These are phyloP conservation scores for Centella asiatica DNA, from an alignment of 129 eudicot genomes.

Conservation along the genomic window DNA sequence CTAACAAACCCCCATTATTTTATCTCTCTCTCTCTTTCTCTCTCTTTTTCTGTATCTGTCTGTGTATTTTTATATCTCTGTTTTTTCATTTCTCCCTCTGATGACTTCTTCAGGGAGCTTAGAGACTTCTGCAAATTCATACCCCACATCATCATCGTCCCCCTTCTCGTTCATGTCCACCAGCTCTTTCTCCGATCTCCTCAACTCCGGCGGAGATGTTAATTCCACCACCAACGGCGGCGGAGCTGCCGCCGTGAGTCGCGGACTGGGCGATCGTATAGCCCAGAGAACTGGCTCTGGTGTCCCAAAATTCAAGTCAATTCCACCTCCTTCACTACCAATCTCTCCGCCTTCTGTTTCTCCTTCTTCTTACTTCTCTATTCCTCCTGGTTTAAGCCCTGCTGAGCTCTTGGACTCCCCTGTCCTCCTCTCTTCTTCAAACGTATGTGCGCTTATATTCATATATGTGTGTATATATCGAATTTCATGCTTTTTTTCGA, in stretches of 20 bases:
- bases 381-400: conserved; percentile 77
- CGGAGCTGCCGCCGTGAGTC: background rate
- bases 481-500: background rate
- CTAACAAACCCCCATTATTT: conserved; percentile 1
- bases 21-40: conserved; percentile 15
- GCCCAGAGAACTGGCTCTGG: conserved; percentile 56
- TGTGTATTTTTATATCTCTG: conserved; percentile 7
- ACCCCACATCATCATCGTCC: conserved; percentile 23
- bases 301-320: conserved; percentile 73
- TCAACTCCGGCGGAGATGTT: conserved; percentile 17
- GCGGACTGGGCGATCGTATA: conserved; percentile 47
- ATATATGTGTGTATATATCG: background rate
- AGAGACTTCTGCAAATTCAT: conserved; percentile 21
- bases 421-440: conserved; percentile 55
- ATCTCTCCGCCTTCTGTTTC: conserved; percentile 57
- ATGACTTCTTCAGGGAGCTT: conserved; percentile 37
- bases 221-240: background rate
- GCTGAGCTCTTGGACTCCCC: conserved; percentile 84
- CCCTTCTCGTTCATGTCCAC: conserved; percentile 34
- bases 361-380: conserved; percentile 70
- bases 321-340: conserved; percentile 80
- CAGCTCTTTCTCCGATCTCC: conserved; percentile 46
- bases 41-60: background rate
- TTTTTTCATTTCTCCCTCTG: conserved; percentile 3
- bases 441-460: conserved; percentile 30